Base-by-base conservation (phyloP, 192 early-diverging fungal genomes). In the Fimicolochytrium jonesii region DNA sequence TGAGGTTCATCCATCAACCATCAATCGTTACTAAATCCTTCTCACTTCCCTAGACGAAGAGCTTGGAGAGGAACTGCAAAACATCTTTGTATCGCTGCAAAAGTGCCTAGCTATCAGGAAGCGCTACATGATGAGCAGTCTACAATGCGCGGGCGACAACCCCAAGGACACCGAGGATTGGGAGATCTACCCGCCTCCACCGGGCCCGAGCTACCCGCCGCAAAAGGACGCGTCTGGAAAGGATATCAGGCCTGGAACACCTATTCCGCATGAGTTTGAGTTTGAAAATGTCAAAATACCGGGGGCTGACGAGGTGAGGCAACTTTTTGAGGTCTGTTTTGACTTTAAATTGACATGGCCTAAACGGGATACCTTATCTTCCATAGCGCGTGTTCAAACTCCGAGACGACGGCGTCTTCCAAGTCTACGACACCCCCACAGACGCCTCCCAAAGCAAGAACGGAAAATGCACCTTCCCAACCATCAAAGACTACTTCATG, bases 121-220 rank as follows among this genome's bases (percentile, higher is more conserved):
- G 53, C 87, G 90, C 56, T 97, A 97, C 78, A 94, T 97, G 86
- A 51, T 55, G 59, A 34, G 36, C 44, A 69, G 67, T 41, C 64
- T 61, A 15, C 95, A 97, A 72, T 72, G 80, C 31, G 73, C 82
- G 11, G 78, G 77, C 3, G 93, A 91, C 56, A 94, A 95, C 62
- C 95, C 93, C 30, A 88, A 87, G 39, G 91, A 97, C 73, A 42
- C 52, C 1, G 73, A 78, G 20, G 78, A 75, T 26, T 97, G 90
- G 90, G 68, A 83, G 1, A 89, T 95, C 46, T 95, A 93, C 69
- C 95, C 95, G 33, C 77, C 84, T 11, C 88, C 92, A 6, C 90
- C 93, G 0, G 72, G 77, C 2, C 87, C 88, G 10, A 81, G 83
- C 1, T 92, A 90, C 47, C 64, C 64, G 17, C 67, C 54, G 58